Evolutionary conservation across 805 yeast genomes (phyloP).

Genomic region (Candida sakaeoensis): DNA sequence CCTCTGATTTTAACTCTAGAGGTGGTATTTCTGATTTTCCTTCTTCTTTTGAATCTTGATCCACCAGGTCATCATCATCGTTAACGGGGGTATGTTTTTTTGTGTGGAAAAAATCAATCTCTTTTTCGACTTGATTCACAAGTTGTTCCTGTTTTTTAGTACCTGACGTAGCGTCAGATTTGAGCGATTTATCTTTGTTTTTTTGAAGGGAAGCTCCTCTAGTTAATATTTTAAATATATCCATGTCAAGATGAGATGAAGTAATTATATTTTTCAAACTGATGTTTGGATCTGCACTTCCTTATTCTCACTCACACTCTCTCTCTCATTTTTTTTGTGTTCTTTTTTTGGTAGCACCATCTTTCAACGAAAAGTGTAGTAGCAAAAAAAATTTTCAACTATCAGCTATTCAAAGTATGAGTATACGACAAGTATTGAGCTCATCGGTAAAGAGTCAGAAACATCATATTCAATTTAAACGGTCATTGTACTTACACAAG

Average conservation of each 20-base stretch:
- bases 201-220: constrained; percentile 82
- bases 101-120: constrained; percentile 79
- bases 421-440: constrained; percentile 13
- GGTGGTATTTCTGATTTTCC: constrained; percentile 37
- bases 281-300: constrained; percentile 2
- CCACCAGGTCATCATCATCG: constrained; percentile 20
- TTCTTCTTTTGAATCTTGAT: constrained; percentile 24
- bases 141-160: constrained; percentile 33
- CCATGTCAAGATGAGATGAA: constrained; percentile 48
- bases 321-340: no score
- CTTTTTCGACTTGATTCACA: constrained; percentile 56
- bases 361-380: background rate
- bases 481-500: constrained; percentile 40
- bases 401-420: constrained; percentile 2
- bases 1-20: constrained; percentile 45
- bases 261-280: background rate
- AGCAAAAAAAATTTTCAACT: constrained; percentile 4
- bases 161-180: no score
- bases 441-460: background rate
- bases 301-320: background rate
- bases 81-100: constrained; percentile 20
- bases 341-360: background rate
- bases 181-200: constrained; percentile 39
- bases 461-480: no score
- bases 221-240: constrained; percentile 77